Base-by-base conservation (phyloP, 2,329 filamentous ascomycete genomes). In the Zarea fungicola region DNA sequence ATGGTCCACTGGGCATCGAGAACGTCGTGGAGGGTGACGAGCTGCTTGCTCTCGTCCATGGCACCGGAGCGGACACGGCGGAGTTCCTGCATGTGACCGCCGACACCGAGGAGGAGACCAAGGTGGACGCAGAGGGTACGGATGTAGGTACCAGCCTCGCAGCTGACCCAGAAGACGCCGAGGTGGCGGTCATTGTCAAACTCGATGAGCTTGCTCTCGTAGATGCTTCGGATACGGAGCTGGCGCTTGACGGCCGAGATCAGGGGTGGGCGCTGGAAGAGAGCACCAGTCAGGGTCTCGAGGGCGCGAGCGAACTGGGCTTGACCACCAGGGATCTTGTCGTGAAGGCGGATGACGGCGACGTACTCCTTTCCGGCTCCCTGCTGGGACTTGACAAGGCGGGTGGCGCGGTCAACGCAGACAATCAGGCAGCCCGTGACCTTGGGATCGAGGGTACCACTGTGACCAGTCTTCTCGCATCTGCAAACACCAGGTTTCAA, bases 351-450 rank as follows among this genome's bases (percentile, higher is more conserved):
- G 62, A 97, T 89, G 53, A 99, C 90, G 63, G 87, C 91, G 47
- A 97, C 91, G 68, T 99, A 99, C 76, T 99, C 93, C 77, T 99
- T 99, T 80, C 93, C 93, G 54, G 93, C 93, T 64, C 92, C 91
- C 73, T 99, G 93, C 74, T 99, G 93, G 46, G 91, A 96, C 80
- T 99, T 99, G 69, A 99, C 93, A 51, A 99, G 84, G 63, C 93
- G 87, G 57, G 93, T 99, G 48, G 93, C 93, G 64, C 93, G 90
- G 73, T 97, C 93, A 66, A 97, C 88, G 72, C 89, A 95, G 65
- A 95, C 89, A 65, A 95, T 96, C 66, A 96, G 74, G 71, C 90
- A 96, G 61, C 91, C 91, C 42, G 91, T 99, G 64, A 99, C 93
- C 75, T 96, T 97, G 65, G 92, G 92, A 68, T 99, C 93, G 62